Conservation (phyloP, 208 protist species). For the Porcisia hertigi region DNA sequence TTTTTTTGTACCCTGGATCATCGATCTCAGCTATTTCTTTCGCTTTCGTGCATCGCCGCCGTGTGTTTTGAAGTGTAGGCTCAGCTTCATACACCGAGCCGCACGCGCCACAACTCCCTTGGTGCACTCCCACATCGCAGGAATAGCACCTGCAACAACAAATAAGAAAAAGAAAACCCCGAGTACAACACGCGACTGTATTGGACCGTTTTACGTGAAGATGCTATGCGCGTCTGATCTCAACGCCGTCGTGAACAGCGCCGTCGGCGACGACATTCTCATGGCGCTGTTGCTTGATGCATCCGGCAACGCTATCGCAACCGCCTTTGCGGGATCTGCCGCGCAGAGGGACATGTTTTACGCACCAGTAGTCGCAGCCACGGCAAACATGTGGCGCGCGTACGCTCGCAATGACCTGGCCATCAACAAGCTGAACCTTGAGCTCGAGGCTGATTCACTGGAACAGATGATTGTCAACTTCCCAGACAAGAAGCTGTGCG, state of each 20-base stretch:
- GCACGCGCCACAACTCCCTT: background rate
- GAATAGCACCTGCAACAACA: background rate
- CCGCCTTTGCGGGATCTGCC: conserved; percentile 30
- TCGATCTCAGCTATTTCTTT: background rate
- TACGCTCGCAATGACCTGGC: conserved; percentile 62
- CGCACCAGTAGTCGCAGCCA: conserved; percentile 56
- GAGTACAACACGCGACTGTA: background rate
- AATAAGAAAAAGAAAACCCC: background rate
- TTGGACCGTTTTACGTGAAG: background rate
- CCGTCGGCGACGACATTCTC: conserved; percentile 61
- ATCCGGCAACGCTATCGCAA: conserved; percentile 58
- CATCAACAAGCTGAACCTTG: conserved; percentile 60
- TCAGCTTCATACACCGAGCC: background rate
- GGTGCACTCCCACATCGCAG: background rate
- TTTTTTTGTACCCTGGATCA: background rate
- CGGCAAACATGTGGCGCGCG: conserved; percentile 77
- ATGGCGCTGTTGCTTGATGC: conserved; percentile 61
- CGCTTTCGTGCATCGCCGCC: background rate
- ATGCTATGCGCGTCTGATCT: conserved; percentile 80
- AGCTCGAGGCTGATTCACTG: conserved; percentile 63
- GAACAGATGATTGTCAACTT: conserved; percentile 79
- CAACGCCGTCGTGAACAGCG: conserved; percentile 44
- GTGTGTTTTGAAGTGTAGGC: background rate
- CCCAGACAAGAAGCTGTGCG: conserved; percentile 64
- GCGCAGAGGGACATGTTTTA: conserved; percentile 39